Evolutionary conservation across 2,329 filamentous ascomycete species (phyloP).

Genomic region (Leptographium lundbergii): DNA sequence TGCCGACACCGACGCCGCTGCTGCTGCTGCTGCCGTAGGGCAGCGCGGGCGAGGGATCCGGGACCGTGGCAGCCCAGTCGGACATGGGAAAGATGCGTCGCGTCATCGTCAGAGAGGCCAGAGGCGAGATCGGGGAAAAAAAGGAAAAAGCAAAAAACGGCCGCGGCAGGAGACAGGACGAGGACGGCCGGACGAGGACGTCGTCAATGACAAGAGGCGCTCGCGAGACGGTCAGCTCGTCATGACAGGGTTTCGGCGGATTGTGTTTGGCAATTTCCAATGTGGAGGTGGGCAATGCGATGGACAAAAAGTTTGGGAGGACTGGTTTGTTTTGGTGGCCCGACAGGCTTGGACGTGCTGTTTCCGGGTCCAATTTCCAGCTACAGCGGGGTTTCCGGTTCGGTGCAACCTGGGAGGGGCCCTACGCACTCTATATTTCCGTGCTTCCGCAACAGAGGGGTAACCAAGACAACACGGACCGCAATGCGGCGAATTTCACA

Average conservation of each 20-base stretch:
- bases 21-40: not conserved
- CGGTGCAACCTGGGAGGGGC: not conserved
- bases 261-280: not conserved
- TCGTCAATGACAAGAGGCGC: not conserved
- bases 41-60: conserved; percentile 18
- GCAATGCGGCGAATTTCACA: no score
- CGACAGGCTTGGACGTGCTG: not conserved
- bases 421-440: not conserved
- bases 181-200: not conserved
- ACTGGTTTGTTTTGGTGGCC: not conserved
- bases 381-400: not conserved
- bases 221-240: not conserved
- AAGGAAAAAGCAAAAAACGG: not conserved
- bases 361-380: not conserved
- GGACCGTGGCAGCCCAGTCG: conserved; percentile 27
- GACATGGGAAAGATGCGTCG: conserved; percentile 25
- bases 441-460: not conserved
- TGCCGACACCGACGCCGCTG: not conserved
- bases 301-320: no score
- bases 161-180: not conserved
- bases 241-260: not conserved
- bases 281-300: not conserved
- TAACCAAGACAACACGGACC: not conserved
- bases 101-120: conserved; percentile 7
- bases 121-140: not conserved